phyloP scores from a whole-genome alignment of 139 green algal genomes.

The Picochlorum sp. region DNA sequence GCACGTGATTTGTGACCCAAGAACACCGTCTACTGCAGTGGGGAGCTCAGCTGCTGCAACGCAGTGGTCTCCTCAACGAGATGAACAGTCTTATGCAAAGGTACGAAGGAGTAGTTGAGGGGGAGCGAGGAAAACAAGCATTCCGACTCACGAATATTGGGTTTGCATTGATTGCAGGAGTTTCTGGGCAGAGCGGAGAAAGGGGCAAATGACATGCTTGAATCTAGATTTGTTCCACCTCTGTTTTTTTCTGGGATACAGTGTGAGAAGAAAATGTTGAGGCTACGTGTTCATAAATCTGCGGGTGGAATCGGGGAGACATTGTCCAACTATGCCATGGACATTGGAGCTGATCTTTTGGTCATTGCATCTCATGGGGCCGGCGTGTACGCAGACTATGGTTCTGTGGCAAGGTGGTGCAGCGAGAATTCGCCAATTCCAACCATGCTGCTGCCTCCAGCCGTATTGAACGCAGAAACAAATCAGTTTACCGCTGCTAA shows the following conservation, averaged over 20 bases:
- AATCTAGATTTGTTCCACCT: slow-evolving; percentile 12
- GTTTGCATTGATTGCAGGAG: too few relatives aligned
- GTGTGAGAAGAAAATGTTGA: slow-evolving; percentile 8
- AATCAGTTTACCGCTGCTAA: not conserved
- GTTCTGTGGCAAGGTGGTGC: slow-evolving; percentile 22
- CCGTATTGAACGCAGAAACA: not conserved
- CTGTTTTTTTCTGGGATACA: slow-evolving; percentile 12
- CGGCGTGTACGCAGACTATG: slow-evolving; percentile 27
- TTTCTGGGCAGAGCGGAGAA: slow-evolving; percentile 13
- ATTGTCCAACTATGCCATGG: slow-evolving; percentile 1
- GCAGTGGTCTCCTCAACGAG: slow-evolving; percentile 11
- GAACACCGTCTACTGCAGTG: slow-evolving; percentile 15
- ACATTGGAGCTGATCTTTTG: slow-evolving; percentile 15
- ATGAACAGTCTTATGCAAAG: not conserved
- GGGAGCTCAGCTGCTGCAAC: slow-evolving; percentile 6
- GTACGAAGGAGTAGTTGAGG: too few relatives aligned
- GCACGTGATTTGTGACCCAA: slow-evolving; percentile 14
- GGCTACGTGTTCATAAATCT: slow-evolving; percentile 12
- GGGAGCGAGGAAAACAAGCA: not conserved
- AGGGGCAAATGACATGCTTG: slow-evolving; percentile 18
- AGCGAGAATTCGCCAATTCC: slow-evolving; percentile 19
- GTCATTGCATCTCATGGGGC: slow-evolving; percentile 22
- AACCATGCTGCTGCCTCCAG: slow-evolving; percentile 17
- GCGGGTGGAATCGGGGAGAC: slow-evolving; percentile 22
- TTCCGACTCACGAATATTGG: too few relatives aligned